Percentiles rank a stretch among this genome's conserved stretches.
These are phyloP conservation scores for Neurospora hispaniola DNA, from an alignment of 495 filamentous ascomycete species.

Conservation along the genomic window DNA sequence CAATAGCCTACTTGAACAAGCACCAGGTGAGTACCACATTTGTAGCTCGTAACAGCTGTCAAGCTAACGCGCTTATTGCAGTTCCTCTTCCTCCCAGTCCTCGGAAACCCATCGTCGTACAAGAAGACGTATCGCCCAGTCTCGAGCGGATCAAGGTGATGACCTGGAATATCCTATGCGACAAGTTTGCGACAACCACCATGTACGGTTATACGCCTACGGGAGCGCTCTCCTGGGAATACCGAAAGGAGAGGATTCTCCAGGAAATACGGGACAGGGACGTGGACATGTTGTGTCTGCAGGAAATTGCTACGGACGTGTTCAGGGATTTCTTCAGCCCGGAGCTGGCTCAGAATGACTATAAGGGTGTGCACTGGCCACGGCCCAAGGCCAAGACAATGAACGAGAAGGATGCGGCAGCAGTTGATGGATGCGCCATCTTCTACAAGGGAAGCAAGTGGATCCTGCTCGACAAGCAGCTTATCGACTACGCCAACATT, in stretches of 20 bases:
- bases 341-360: conserved; percentile 70
- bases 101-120: conserved; percentile 35
- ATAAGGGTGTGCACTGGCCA: conserved; percentile 87
- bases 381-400: conserved; percentile 82
- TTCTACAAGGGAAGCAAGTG: conserved; percentile 93
- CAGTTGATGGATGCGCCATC: conserved; percentile 89
- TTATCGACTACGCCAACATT: conserved; percentile 82
- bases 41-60: neutral
- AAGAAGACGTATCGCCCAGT: conserved; percentile 36
- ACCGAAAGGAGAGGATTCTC: conserved; percentile 69
- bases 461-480: conserved; percentile 81
- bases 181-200: conserved; percentile 71
- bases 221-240: conserved; percentile 71
- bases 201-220: conserved; percentile 85
- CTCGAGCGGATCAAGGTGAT: conserved; percentile 59
- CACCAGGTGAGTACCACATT: conserved; percentile 53
- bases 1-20: conserved; percentile 66
- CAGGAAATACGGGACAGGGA: conserved; percentile 67
- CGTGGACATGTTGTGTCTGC: conserved; percentile 83
- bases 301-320: conserved; percentile 83
- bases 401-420: conserved; percentile 73
- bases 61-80: conserved; percentile 17
- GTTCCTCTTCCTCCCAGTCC: conserved; percentile 57
- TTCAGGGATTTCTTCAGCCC: conserved; percentile 84
- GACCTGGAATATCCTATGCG: conserved; percentile 91